Conservation (phyloP, 306 rosid genomes). For the Castanospermum australe region DNA sequence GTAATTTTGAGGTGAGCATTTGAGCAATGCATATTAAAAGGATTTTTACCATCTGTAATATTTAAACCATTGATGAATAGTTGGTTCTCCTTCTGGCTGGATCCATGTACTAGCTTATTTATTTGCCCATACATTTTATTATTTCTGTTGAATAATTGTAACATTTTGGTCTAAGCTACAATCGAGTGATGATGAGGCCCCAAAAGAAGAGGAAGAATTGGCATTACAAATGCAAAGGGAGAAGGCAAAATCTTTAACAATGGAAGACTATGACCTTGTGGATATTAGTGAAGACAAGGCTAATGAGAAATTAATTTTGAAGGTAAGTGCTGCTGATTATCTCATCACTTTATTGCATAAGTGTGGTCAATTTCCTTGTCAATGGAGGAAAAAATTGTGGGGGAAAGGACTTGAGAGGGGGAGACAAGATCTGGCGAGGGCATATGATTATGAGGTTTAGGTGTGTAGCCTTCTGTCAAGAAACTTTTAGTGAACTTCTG, state of each 20-base stretch:
- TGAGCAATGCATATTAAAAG: constrained; percentile 1
- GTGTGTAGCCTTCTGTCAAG: constrained; percentile 9
- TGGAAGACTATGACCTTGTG: constrained; percentile 70
- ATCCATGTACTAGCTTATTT: not conserved
- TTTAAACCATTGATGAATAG: not conserved
- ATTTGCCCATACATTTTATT: constrained; percentile 5
- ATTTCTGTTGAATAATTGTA: constrained; percentile 26
- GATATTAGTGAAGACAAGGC: constrained; percentile 44
- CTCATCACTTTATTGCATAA: not conserved
- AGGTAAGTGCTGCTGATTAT: constrained; percentile 47
- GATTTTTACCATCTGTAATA: not conserved
- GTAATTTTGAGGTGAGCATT: constrained; percentile 67
- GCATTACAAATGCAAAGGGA: constrained; percentile 62
- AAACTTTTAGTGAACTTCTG: constrained; percentile 13
- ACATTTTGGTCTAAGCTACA: constrained; percentile 43
- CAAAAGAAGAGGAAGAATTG: constrained; percentile 69
- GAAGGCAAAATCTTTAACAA: constrained; percentile 46
- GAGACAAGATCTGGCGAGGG: not conserved
- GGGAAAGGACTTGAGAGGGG: not conserved
- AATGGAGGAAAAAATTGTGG: not conserved
- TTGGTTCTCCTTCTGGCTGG: not conserved
- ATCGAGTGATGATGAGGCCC: constrained; percentile 82
- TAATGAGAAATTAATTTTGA: constrained; percentile 43
- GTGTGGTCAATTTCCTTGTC: not conserved
- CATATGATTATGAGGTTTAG: not conserved